Percentiles rank a stretch among this genome's conserved stretches.
Conservation (phyloP, 768 basidiomycete species). For the Cystofilobasidium macerans region DNA sequence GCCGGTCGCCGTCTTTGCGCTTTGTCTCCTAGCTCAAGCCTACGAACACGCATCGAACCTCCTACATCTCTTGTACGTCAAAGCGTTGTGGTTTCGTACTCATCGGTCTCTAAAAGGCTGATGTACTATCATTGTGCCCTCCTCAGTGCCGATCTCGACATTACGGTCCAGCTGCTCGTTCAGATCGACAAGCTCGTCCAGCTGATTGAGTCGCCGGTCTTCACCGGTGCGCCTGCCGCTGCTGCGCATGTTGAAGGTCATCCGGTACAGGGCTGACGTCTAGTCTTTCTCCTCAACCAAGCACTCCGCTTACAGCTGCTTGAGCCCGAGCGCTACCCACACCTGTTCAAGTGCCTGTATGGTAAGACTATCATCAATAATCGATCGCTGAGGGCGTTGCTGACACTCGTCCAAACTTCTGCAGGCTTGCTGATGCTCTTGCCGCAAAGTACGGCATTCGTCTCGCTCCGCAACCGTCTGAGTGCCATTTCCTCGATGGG, state of each 20-base stretch:
- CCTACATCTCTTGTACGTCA: slow-evolving; percentile 76
- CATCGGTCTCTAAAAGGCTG: neutral
- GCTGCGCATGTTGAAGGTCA: slow-evolving; percentile 9
- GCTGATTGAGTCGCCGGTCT: slow-evolving; percentile 93
- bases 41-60: slow-evolving; percentile 98
- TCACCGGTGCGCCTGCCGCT: slow-evolving; percentile 62
- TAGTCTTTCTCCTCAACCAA: slow-evolving; percentile 30
- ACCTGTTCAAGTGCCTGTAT: slow-evolving; percentile 94
- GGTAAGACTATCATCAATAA: too few relatives aligned
- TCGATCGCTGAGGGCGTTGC: neutral
- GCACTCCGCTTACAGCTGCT: slow-evolving; percentile 73
- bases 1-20: slow-evolving; percentile 87
- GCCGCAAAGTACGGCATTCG: slow-evolving; percentile 92
- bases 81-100: neutral
- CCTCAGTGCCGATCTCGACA: slow-evolving; percentile 81
- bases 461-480: slow-evolving; percentile 82
- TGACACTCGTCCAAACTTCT: neutral
- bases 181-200: slow-evolving; percentile 98
- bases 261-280: slow-evolving; percentile 33
- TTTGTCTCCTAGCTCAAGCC: slow-evolving; percentile 92
- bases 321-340: slow-evolving; percentile 91
- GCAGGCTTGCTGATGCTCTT: slow-evolving; percentile 70
- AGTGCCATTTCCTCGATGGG: slow-evolving; percentile 92
- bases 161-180: slow-evolving; percentile 85
- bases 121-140: neutral